Evolutionary conservation across 345 rosid species (phyloP).

Genomic region (Populus davidiana): DNA sequence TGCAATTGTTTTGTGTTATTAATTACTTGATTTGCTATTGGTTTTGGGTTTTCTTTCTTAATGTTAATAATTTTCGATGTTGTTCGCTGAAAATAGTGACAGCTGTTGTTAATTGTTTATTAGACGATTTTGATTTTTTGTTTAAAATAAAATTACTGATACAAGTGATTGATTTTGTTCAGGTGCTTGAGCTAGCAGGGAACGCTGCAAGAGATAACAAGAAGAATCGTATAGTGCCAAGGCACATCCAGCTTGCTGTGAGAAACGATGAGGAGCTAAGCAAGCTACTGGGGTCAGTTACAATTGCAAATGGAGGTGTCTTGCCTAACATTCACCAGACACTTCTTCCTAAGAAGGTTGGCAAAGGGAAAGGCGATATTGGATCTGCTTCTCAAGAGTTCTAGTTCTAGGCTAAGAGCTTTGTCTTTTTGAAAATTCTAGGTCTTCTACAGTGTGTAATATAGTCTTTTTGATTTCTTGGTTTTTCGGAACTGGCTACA

Average conservation of each 20-base stretch:
- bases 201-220: constrained; percentile 80
- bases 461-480: neutral
- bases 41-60: too few relatives aligned
- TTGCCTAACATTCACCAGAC: constrained; percentile 66
- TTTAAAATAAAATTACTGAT: neutral
- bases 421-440: neutral
- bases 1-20: too few relatives aligned
- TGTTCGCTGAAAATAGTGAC: too few relatives aligned
- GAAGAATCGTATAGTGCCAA: constrained; percentile 63
- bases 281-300: constrained; percentile 59
- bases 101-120: too few relatives aligned
- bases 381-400: constrained; percentile 63
- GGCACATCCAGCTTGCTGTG: constrained; percentile 74
- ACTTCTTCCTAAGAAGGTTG: constrained; percentile 51
- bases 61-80: too few relatives aligned
- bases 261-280: constrained; percentile 69
- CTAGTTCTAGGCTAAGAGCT: constrained; percentile 8
- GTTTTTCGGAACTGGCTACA: neutral
- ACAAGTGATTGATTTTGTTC: neutral
- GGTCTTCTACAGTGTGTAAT: constrained; percentile 7
- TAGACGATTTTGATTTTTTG: too few relatives aligned
- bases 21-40: too few relatives aligned
- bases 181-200: constrained; percentile 77
- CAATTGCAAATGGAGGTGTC: constrained; percentile 72
- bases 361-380: constrained; percentile 54